Evolutionary conservation across 2,329 filamentous ascomycete species (phyloP).

Genomic region (Penicillium sp.): DNA sequence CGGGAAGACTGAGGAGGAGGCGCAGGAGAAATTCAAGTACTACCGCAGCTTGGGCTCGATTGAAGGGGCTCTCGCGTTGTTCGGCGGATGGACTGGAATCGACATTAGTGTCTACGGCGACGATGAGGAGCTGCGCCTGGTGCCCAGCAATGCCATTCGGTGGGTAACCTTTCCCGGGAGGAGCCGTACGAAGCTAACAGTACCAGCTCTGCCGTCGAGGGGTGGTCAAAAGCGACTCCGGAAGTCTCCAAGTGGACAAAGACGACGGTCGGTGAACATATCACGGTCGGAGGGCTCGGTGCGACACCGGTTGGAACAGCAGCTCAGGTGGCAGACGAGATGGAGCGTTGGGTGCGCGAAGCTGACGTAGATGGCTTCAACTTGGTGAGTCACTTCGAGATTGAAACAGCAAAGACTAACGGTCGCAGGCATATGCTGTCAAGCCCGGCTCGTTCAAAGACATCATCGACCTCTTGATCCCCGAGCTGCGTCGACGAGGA

Average conservation of each 20-base stretch:
- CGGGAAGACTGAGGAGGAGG: conserved; percentile 69
- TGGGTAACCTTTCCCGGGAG: conserved; percentile 25
- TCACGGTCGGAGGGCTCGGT: conserved; percentile 70
- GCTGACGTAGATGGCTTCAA: conserved; percentile 78
- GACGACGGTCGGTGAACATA: conserved; percentile 69
- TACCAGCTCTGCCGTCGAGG: conserved; percentile 53
- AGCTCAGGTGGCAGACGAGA: conserved; percentile 66
- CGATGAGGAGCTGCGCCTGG: conserved; percentile 66
- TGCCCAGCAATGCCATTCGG: conserved; percentile 66
- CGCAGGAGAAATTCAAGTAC: conserved; percentile 66
- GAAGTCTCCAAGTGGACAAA: conserved; percentile 73
- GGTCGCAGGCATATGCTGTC: conserved; percentile 62
- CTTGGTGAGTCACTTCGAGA: conserved; percentile 55
- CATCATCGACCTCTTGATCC: conserved; percentile 67
- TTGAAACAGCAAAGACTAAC: conserved; percentile 24
- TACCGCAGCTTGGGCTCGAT: conserved; percentile 65
- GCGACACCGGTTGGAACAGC: conserved; percentile 69
- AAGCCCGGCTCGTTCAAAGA: conserved; percentile 72
- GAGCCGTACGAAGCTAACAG: conserved; percentile 9
- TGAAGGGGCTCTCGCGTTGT: conserved; percentile 71
- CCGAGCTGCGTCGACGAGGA: conserved; percentile 65
- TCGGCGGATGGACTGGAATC: conserved; percentile 76
- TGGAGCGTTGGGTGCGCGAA: conserved; percentile 70
- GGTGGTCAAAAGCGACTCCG: conserved; percentile 61
- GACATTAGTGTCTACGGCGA: conserved; percentile 65